Evolutionary conservation across 2,329 filamentous ascomycete species (phyloP).

Genomic region (Grosmannia clavigera): DNA sequence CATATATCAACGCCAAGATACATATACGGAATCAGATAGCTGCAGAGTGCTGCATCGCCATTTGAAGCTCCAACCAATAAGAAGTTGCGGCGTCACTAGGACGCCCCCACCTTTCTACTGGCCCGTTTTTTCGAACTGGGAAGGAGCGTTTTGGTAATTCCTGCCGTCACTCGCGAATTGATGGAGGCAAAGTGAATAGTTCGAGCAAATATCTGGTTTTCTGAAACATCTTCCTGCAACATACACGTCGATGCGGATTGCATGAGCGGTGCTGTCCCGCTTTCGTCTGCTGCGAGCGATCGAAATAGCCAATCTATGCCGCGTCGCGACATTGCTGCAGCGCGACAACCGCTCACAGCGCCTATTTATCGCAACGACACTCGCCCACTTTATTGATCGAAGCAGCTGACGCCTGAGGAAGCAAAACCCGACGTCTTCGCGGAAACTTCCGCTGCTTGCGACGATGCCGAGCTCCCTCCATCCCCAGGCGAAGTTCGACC

Average conservation of each 20-base stretch:
- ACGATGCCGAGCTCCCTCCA: conserved; percentile 64
- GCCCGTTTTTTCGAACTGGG: too few relatives aligned
- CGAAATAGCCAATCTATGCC: not conserved
- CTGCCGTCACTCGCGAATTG: too few relatives aligned
- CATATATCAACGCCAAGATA: too few relatives aligned
- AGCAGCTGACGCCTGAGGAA: not conserved
- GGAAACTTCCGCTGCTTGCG: conserved; percentile 1
- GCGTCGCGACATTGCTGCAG: not conserved
- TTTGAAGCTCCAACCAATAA: not conserved
- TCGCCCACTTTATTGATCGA: too few relatives aligned
- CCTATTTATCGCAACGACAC: not conserved
- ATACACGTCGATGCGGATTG: not conserved
- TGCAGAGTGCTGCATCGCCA: not conserved
- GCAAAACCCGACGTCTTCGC: not conserved
- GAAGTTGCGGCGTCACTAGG: not conserved
- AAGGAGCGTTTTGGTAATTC: too few relatives aligned
- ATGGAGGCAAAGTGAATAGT: not conserved
- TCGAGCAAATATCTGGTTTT: too few relatives aligned
- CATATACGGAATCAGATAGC: too few relatives aligned
- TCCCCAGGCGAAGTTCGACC: conserved; percentile 82
- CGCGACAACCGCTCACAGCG: not conserved
- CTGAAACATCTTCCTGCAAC: not conserved
- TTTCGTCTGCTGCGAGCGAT: not conserved
- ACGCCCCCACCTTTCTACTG: not conserved
- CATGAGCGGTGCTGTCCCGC: not conserved